Base-by-base conservation (phyloP, 805 yeast species). In the Blastobotrys mokoenaii region DNA sequence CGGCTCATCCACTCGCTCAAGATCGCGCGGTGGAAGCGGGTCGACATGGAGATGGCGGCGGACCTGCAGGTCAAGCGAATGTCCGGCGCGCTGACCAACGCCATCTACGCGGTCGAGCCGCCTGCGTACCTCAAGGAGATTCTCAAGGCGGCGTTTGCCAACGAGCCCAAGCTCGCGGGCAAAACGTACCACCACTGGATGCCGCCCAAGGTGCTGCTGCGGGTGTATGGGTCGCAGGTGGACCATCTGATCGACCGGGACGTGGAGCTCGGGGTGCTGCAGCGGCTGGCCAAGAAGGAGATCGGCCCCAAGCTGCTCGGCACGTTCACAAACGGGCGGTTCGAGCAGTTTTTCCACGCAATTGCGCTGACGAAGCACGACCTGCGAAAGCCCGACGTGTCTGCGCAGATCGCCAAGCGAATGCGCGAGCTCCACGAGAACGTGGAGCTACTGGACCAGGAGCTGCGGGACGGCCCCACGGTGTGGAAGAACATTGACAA, bases 401-500 rank as follows among this genome's bases (percentile, higher is more conserved):
- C 88, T 40, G 80, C 82, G 52, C 83, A 85, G 70, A 82, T 93
- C 51, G 97, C 96, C 11, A 79, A 95, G 69, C 81, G 98, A 69
- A 93, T 93, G 97, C 82, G 89, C 58, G 97, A 93, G 54, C 71
- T 93, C 46, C 98, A 93, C 60, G 72, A 72, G 46, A 89, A 90
- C 56, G 80, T 93, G 16, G 78, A 76, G 11, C 66, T 93, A 43
- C 73, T 76, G 17, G 61, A 64, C 2, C 66, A 65, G 2, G 96
- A 88, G 56, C 67, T 70, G 38, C 61, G 60, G 5, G 60, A 60
- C 11, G 84, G 93, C 1, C 84, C 97, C 0, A 69, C 71, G 41
- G 73, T 76, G 7, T 88, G 95, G 90, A 62, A 60, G 32, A 71
- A 78, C 46, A 77, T 88, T 51, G 70, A 70, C 44, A 82, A 80